Percentiles rank a stretch among this genome's conserved stretches.
phyloP scores from a whole-genome alignment of 495 filamentous ascomycete species.

The Penicillium parvum region DNA sequence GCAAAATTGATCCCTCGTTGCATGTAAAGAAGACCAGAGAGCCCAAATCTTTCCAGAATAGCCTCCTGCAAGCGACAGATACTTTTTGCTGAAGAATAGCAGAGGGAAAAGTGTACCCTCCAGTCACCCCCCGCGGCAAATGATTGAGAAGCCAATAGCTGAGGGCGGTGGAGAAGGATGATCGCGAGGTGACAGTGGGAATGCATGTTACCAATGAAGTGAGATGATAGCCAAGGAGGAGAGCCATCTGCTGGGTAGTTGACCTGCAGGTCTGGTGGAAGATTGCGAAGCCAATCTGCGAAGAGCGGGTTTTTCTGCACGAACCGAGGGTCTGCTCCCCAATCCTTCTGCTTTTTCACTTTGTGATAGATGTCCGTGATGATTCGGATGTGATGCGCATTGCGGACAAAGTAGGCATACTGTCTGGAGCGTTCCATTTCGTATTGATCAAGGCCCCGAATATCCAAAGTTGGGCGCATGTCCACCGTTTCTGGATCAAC shows the following conservation, averaged over 20 bases:
- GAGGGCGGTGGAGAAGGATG: constrained; percentile 86
- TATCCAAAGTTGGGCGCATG: constrained; percentile 58
- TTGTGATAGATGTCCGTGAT: constrained; percentile 72
- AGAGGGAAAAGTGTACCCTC: constrained; percentile 84
- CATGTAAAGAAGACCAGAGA: constrained; percentile 87
- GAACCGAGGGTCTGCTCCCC: constrained; percentile 84
- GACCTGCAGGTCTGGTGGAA: constrained; percentile 77
- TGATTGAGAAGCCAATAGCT: constrained; percentile 72
- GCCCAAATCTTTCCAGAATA: constrained; percentile 69
- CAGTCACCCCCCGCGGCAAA: constrained; percentile 69
- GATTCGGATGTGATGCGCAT: constrained; percentile 72
- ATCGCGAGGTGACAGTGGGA: constrained; percentile 85
- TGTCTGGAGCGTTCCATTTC: constrained; percentile 77
- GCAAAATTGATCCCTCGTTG: constrained; percentile 92
- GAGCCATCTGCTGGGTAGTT: constrained; percentile 74
- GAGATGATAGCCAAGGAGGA: constrained; percentile 79
- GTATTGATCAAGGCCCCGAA: constrained; percentile 65
- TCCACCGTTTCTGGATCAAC: constrained; percentile 75
- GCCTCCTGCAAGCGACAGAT: constrained; percentile 91
- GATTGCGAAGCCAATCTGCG: constrained; percentile 66
- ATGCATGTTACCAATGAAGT: constrained; percentile 90
- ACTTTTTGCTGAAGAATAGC: constrained; percentile 80
- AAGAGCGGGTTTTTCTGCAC: constrained; percentile 71
- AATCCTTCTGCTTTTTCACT: constrained; percentile 80
- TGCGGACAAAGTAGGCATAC: constrained; percentile 72